These are phyloP conservation scores for Umbelopsis vinacea DNA, from an alignment of 192 early-diverging fungal species.

Conservation along the genomic window DNA sequence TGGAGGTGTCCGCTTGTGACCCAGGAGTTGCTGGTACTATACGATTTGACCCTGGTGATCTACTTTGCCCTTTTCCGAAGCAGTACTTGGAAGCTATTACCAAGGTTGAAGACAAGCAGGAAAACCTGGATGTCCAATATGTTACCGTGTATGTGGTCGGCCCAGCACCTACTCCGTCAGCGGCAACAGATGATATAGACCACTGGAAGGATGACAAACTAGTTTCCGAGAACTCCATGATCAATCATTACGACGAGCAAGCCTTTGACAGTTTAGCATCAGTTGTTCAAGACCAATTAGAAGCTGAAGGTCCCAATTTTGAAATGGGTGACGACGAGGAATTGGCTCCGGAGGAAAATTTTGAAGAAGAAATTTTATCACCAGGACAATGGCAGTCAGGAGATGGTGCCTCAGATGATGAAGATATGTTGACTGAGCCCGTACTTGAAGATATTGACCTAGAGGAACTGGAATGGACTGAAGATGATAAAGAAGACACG, in stretches of 20 bases:
- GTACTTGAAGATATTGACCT: no score
- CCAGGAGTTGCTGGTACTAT: neutral
- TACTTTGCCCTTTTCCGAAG: slow-evolving; percentile 38
- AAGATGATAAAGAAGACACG: neutral
- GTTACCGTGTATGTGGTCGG: slow-evolving; percentile 21
- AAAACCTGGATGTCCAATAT: neutral
- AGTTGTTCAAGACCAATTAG: neutral
- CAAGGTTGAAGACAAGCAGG: no score
- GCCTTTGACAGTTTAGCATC: neutral
- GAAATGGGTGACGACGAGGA: neutral
- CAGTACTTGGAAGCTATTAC: neutral
- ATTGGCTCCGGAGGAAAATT: no score
- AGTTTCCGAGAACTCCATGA: neutral
- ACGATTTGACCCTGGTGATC: slow-evolving; percentile 38
- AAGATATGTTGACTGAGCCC: no score
- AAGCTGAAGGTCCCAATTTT: neutral
- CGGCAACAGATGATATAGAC: neutral
- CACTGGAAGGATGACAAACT: neutral
- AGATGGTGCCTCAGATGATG: no score
- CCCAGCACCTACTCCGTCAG: neutral
- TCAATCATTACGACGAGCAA: slow-evolving; percentile 3
- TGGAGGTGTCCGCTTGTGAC: slow-evolving; percentile 42
- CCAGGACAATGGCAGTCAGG: neutral
- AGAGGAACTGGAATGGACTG: no score
- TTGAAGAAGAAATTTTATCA: no score